Conservation (phyloP, 345 rosid species). For the Ailanthus altissimus region DNA sequence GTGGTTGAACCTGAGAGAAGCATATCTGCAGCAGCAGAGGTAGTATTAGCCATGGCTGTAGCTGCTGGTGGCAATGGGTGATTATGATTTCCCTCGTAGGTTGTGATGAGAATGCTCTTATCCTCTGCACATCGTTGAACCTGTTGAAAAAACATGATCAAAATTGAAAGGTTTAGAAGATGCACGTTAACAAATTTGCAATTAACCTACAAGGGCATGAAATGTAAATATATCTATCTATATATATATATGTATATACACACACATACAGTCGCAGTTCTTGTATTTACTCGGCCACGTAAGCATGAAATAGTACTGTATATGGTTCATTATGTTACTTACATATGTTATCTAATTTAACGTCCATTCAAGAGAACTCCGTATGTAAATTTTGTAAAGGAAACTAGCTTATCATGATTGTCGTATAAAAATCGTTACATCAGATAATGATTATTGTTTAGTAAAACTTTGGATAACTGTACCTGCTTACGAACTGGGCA, state of each 20-base stretch:
- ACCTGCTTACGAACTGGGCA: conserved; percentile 98
- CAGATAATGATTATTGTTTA: not conserved
- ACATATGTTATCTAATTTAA: not conserved
- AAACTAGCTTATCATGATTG: not conserved
- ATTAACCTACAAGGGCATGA: not conserved
- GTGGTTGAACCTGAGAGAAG: conserved; percentile 75
- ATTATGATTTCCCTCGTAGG: conserved; percentile 93
- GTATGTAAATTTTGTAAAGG: not conserved
- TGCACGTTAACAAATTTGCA: not conserved
- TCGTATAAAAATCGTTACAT: not conserved
- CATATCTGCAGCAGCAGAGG: conserved; percentile 90
- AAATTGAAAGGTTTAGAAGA: not conserved
- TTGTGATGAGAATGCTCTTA: conserved; percentile 71
- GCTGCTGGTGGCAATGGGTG: conserved; percentile 97
- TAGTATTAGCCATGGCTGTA: conserved; percentile 81
- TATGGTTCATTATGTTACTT: not conserved
- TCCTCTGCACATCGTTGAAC: conserved; percentile 95
- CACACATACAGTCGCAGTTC: no score
- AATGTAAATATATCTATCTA: not conserved
- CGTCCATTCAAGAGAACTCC: not conserved
- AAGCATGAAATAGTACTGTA: not conserved
- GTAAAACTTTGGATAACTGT: not conserved
- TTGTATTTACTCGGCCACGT: not conserved
- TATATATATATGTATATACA: no score
- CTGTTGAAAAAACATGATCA: conserved; percentile 30